phyloP scores from a whole-genome alignment of 1,284 basidiomycete species.

The Marasmius oreades region DNA sequence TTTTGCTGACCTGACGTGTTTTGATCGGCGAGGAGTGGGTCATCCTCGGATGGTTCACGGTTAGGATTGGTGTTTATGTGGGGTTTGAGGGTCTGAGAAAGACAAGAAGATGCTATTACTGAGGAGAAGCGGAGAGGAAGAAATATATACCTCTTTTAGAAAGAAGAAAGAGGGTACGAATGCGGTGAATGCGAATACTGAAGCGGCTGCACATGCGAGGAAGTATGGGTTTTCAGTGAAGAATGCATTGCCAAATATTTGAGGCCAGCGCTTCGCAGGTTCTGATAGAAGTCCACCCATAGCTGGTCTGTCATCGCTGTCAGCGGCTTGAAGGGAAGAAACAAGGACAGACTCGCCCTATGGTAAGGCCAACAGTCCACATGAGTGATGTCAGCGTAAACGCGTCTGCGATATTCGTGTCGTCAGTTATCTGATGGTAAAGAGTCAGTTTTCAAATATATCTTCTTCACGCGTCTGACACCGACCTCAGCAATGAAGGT shows the following conservation, averaged over 20 bases:
- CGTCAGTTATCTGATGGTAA: conserved; percentile 23
- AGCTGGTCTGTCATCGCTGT: conserved; percentile 15
- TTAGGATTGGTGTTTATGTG: conserved; percentile 5
- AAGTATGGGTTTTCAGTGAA: conserved; percentile 28
- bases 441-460: background rate
- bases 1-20: background rate
- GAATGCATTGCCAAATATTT: conserved; percentile 19
- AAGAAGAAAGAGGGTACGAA: conserved; percentile 25
- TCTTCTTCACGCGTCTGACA: too few relatives aligned
- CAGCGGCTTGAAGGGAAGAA: background rate
- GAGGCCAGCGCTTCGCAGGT: conserved; percentile 25
- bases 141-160: conserved; percentile 28
- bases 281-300: conserved; percentile 25
- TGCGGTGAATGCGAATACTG: conserved; percentile 21
- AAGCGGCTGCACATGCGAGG: conserved; percentile 26
- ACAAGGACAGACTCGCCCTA: too few relatives aligned
- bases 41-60: background rate
- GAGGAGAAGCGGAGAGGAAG: background rate
- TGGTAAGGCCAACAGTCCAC: conserved; percentile 20
- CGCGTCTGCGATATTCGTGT: conserved; percentile 25
- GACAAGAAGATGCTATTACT: too few relatives aligned
- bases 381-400: conserved; percentile 25
- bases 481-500: background rate
- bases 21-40: background rate
- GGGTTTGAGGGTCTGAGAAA: conserved; percentile 17